Evolutionary conservation across 352 stramenopile species (phyloP), one percentile per base, ranked within the genome.

Genomic region (Pythium phragmitis): DNA sequence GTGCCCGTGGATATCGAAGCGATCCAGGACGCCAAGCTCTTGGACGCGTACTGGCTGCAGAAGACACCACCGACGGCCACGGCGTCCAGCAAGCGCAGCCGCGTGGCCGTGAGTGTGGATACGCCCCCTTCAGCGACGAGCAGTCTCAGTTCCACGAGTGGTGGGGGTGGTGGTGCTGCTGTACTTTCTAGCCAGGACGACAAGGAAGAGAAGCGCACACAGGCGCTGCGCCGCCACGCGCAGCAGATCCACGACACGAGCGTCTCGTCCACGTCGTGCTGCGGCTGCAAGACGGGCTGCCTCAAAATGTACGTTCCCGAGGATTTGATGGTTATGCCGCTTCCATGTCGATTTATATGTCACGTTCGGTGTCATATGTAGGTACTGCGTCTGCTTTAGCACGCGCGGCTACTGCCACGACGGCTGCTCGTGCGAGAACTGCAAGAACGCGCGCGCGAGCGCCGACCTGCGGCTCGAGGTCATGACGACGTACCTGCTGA

Each of bases 301-400:
- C 70, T 94, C 28, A 94, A 94, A 70, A 89, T 94, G 81, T 85
- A 37, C 37, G 71, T 21, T 21, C 21, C 1, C 21, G 21, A 21
- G 21, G 21, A 21, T 21, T 21, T 21, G 21, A 21, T 21, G 21
- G 0, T 30, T 30, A 30, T 30, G 26, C 26, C 26, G 7, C 16
- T 42, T 11, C 2, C 7, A 4, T 47, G 7, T 47, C 16, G 34
- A 4, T 48, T 12, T 59, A 30, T 30, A 30, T 30, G 26, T 30
- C 26, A 30, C 26, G 2, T 30, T 30, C 4, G 26, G 26, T 5
- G 26, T 3, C 26, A 3, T 30, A 30, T 30, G 26, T 30, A 82
- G 74, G 72, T 94, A 92, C 63, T 94, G 86, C 60, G 78, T 89
- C 36, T 94, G 86, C 67, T 94, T 94, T 57, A 90, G 83, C 54